These are phyloP conservation scores for Neopestalotiopsis clavispora DNA, from an alignment of 2,329 filamentous ascomycete genomes.

Conservation along the genomic window DNA sequence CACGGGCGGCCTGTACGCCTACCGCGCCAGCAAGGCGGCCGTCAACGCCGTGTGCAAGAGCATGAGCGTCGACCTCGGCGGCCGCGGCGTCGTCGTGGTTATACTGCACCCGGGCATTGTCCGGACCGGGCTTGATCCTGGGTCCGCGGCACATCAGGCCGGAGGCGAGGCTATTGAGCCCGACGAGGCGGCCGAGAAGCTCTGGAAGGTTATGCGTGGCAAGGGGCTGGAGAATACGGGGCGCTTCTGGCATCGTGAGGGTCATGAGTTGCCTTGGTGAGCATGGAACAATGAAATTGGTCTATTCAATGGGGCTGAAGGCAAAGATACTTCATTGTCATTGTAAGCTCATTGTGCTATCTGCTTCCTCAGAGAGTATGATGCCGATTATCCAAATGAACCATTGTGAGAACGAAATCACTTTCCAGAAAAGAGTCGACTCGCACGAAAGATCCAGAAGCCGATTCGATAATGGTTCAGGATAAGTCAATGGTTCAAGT, in stretches of 20 bases:
- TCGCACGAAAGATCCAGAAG: no score
- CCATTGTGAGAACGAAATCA: no score
- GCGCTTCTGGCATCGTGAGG: constrained; percentile 21
- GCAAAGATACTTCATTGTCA: no score
- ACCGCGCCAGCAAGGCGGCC: constrained; percentile 48
- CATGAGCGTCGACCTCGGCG: constrained; percentile 44
- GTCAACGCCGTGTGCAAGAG: constrained; percentile 49
- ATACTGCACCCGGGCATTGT: constrained; percentile 49
- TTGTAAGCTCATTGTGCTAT: no score
- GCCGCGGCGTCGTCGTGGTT: constrained; percentile 42
- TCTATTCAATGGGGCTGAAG: no score
- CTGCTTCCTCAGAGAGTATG: no score
- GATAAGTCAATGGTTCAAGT: no score
- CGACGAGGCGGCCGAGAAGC: constrained; percentile 47
- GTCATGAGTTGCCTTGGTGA: constrained; percentile 21
- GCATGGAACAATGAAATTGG: background rate
- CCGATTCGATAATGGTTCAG: no score
- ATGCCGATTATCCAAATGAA: no score
- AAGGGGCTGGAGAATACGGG: background rate
- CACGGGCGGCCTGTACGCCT: constrained; percentile 47
- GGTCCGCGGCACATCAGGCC: constrained; percentile 21
- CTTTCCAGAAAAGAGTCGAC: no score
- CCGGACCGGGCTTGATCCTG: constrained; percentile 37
- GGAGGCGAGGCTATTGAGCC: constrained; percentile 45
- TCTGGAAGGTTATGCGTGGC: constrained; percentile 30